Percentiles rank a stretch among this genome's conserved stretches.
Conservation (phyloP, 305 asterid species). For the Lippia alba region DNA sequence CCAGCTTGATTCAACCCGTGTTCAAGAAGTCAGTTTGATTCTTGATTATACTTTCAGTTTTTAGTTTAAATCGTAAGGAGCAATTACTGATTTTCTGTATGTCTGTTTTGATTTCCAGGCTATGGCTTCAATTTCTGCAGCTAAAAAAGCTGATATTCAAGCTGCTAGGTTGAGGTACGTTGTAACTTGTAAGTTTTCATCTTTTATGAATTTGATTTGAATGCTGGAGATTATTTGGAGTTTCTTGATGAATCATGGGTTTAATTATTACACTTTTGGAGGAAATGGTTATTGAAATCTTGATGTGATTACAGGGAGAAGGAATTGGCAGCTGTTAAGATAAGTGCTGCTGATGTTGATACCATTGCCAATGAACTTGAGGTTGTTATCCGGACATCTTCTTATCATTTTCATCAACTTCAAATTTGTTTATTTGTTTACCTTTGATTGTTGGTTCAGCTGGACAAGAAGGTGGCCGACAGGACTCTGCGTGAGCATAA, state of each 20-base stretch:
- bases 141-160: constrained; percentile 93
- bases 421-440: not conserved
- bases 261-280: not conserved
- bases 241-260: not conserved
- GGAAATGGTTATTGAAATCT: not conserved
- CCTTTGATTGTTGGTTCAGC: constrained; percentile 44
- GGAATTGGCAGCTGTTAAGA: constrained; percentile 87
- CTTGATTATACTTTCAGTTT: not conserved
- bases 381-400: constrained; percentile 43
- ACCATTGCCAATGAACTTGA: constrained; percentile 87
- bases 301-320: constrained; percentile 53
- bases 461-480: constrained; percentile 95
- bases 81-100: not conserved
- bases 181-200: not conserved
- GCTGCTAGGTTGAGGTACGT: constrained; percentile 90
- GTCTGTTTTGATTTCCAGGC: constrained; percentile 56
- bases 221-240: not conserved
- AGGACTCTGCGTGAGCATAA: constrained; percentile 89
- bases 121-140: constrained; percentile 91
- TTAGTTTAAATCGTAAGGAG: not conserved
- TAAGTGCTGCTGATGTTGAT: constrained; percentile 81
- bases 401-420: not conserved
- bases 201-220: not conserved
- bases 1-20: constrained; percentile 94
- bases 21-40: constrained; percentile 65